Base-by-base conservation (phyloP, 495 filamentous ascomycete genomes). In the Aspergillus mulundensis region DNA sequence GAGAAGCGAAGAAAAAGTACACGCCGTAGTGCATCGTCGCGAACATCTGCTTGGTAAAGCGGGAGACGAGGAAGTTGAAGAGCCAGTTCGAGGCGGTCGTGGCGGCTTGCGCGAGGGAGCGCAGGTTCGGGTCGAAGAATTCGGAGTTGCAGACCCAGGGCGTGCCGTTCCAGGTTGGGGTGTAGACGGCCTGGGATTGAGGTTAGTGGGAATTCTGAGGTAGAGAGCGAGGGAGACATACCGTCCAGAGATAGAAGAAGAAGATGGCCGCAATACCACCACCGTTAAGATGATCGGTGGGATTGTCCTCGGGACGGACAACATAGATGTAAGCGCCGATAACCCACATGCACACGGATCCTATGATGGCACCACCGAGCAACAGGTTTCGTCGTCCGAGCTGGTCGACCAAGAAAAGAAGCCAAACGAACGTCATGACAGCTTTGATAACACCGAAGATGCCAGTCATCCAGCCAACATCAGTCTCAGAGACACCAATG, bases 191-290 rank as follows among this genome's bases (percentile, higher is more conserved):
- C 32, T 36, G 32, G 5, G 12, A 36, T 10, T 36, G 5, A 10
- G 25, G 2, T 36, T 36, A 36, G 32, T 15, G 32, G 8, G 32
- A 2, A 2, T 36, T 7, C 12, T 36, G 32, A 10, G 7, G 32
- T 7, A 14, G 32, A 10, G 32, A 14, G 5, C 3, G 32, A 15
- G 11, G 5, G 32, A 10, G 12, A 36, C 32, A 10, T 36, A 36
- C 32, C 5, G 87, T 89, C 85, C 86, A 89, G n/a, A 90, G 78
- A 62, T 89, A 90, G 72, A 89, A 89, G 78, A 90, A 88, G 75
- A 88, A 87, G 47, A 90, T 82, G 38, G 87, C 87, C 0, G 82
- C 81, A 50, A 87, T 85, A 42, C 85, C 86, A 40, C 79, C 84
- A 5, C 79, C 66, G 7, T 72, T 70, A 49, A 87, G 68, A 5